These are phyloP conservation scores for Capsicum pubescens DNA, from an alignment of 257 asterid genomes.

Conservation along the genomic window DNA sequence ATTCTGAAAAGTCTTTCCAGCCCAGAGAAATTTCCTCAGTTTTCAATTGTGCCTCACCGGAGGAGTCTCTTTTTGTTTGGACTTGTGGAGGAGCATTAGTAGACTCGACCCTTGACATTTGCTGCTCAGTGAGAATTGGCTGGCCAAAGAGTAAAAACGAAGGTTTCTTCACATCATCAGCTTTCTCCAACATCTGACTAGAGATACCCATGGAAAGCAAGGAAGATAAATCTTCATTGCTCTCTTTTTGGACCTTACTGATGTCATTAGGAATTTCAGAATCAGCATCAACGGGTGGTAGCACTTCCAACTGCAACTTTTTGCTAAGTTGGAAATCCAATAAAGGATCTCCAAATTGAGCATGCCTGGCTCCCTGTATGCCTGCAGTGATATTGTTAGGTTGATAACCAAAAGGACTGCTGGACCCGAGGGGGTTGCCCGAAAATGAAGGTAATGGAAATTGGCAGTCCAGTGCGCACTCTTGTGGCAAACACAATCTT, in stretches of 20 bases:
- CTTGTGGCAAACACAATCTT: constrained; percentile 35
- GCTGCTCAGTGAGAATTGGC: constrained; percentile 96
- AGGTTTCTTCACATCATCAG: constrained; percentile 52
- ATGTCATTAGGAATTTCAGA: constrained; percentile 51
- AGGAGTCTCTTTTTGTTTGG: constrained; percentile 30
- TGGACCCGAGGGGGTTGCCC: constrained; percentile 42
- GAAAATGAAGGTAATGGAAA: constrained; percentile 36
- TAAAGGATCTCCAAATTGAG: constrained; percentile 81
- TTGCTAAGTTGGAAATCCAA: constrained; percentile 72
- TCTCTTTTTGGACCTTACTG: constrained; percentile 41
- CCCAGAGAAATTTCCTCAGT: constrained; percentile 36
- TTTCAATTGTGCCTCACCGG: constrained; percentile 24
- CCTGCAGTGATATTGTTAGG: constrained; percentile 83
- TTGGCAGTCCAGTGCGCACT: constrained; percentile 33
- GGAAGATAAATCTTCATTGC: constrained; percentile 69
- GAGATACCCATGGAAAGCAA: constrained; percentile 71
- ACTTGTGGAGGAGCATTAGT: constrained; percentile 36
- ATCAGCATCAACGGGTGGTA: constrained; percentile 57
- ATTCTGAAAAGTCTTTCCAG: constrained; percentile 41
- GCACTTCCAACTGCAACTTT: constrained; percentile 71
- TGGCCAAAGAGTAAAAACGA: constrained; percentile 88
- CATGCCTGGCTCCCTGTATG: constrained; percentile 99
- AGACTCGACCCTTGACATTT: constrained; percentile 56
- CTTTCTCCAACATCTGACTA: constrained; percentile 49
- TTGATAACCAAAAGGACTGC: constrained; percentile 62